These are phyloP conservation scores for Xylaria sp. DNA, from an alignment of 2,329 filamentous ascomycete species.

Conservation along the genomic window DNA sequence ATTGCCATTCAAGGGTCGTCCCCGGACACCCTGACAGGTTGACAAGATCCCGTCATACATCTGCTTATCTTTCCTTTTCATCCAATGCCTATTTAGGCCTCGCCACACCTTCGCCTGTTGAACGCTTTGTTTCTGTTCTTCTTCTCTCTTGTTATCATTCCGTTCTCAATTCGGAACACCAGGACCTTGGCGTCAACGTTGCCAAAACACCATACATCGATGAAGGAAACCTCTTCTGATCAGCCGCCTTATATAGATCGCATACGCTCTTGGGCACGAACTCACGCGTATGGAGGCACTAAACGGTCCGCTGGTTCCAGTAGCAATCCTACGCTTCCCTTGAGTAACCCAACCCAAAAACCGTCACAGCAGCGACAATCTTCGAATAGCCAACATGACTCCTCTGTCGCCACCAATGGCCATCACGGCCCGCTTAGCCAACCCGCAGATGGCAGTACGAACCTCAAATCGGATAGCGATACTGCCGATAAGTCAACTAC, in stretches of 20 bases:
- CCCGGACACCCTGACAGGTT: slow-evolving; percentile 15
- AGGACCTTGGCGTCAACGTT: slow-evolving; percentile 49
- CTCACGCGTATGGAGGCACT: slow-evolving; percentile 65
- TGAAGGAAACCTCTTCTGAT: slow-evolving; percentile 69
- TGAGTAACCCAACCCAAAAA: slow-evolving; percentile 49
- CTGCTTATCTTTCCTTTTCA: slow-evolving; percentile 30
- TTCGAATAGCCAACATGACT: slow-evolving; percentile 42
- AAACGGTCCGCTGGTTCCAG: slow-evolving; percentile 53
- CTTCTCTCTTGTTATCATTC: slow-evolving; percentile 29
- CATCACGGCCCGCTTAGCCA: slow-evolving; percentile 41
- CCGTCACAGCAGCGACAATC: slow-evolving; percentile 38
- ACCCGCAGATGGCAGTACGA: slow-evolving; percentile 41
- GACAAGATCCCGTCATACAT: slow-evolving; percentile 29
- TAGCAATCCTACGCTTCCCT: slow-evolving; percentile 54
- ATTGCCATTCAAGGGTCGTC: slow-evolving; percentile 17
- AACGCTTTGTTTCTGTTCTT: neutral
- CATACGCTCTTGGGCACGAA: slow-evolving; percentile 65
- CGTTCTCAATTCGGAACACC: slow-evolving; percentile 43
- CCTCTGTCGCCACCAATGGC: slow-evolving; percentile 38
- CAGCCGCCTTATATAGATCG: slow-evolving; percentile 63
- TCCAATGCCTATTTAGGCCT: slow-evolving; percentile 35
- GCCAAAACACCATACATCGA: slow-evolving; percentile 59
- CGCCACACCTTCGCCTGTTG: slow-evolving; percentile 9
- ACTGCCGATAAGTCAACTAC: slow-evolving; percentile 50
- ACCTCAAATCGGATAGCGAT: slow-evolving; percentile 44